Conservation (phyloP, 2,329 filamentous ascomycete genomes). For the Fusarium sacchari region DNA sequence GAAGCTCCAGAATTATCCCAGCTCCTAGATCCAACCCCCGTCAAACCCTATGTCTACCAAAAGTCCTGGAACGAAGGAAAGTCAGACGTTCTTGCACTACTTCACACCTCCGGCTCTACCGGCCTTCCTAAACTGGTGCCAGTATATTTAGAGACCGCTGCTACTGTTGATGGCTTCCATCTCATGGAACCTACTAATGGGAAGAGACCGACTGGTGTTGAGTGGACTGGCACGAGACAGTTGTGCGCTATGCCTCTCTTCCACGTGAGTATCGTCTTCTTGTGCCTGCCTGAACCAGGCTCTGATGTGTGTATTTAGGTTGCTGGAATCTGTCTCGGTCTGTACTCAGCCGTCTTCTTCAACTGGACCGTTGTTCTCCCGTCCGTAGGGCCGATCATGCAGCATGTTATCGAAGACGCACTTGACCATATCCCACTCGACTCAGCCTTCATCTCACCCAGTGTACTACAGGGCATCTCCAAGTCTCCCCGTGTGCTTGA, state of each 20-base stretch:
- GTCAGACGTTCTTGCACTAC: neutral
- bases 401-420: neutral
- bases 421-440: neutral
- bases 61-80: neutral
- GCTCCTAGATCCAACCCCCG: neutral
- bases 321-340: neutral
- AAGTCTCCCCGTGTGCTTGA: neutral
- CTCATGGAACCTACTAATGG: neutral
- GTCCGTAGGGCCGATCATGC: neutral
- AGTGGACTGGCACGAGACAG: neutral
- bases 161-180: neutral
- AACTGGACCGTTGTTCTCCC: neutral
- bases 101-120: neutral
- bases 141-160: neutral
- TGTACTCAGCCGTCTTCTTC: neutral
- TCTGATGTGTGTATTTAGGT: neutral
- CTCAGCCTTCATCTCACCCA: neutral
- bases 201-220: neutral
- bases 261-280: neutral
- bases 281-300: accelerated
- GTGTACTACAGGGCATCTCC: neutral
- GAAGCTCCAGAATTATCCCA: neutral
- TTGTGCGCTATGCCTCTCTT: neutral
- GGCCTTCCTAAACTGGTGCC: neutral
- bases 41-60: neutral